Conservation (phyloP, 257 asterid species). For the Solanum chaucha region DNA sequence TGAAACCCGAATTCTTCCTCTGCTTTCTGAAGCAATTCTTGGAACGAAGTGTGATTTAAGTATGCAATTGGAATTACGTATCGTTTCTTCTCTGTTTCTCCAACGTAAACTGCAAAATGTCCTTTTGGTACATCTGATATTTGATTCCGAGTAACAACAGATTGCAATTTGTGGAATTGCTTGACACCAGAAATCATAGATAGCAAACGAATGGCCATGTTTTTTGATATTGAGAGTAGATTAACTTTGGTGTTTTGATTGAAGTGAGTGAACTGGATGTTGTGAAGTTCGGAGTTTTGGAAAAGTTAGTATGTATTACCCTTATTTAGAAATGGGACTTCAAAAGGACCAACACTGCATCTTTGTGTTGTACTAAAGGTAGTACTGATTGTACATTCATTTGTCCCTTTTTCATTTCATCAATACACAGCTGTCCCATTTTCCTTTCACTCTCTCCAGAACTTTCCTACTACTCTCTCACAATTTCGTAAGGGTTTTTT, state of each 20-base stretch:
- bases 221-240: not conserved
- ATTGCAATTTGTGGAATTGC: slow-evolving; percentile 20
- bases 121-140: slow-evolving; percentile 7
- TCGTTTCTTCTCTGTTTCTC: not conserved
- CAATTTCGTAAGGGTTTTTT: too few relatives aligned
- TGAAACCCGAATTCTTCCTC: slow-evolving; percentile 12
- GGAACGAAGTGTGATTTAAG: not conserved
- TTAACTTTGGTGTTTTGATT: not conserved
- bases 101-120: not conserved
- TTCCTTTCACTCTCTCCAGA: too few relatives aligned
- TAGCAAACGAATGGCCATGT: slow-evolving; percentile 24
- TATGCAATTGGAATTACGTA: slow-evolving; percentile 5
- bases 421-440: too few relatives aligned
- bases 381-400: too few relatives aligned
- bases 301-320: not conserved
- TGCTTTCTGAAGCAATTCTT: not conserved
- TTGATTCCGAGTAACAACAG: slow-evolving; percentile 1
- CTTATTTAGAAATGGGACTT: too few relatives aligned
- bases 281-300: not conserved
- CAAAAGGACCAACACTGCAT: too few relatives aligned
- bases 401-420: too few relatives aligned
- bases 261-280: not conserved
- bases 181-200: slow-evolving; percentile 3
- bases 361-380: too few relatives aligned
- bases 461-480: too few relatives aligned